Evolutionary conservation across 495 filamentous ascomycete genomes (phyloP), one percentile per base, ranked within the genome.

Genomic region (Penicillium canescens): DNA sequence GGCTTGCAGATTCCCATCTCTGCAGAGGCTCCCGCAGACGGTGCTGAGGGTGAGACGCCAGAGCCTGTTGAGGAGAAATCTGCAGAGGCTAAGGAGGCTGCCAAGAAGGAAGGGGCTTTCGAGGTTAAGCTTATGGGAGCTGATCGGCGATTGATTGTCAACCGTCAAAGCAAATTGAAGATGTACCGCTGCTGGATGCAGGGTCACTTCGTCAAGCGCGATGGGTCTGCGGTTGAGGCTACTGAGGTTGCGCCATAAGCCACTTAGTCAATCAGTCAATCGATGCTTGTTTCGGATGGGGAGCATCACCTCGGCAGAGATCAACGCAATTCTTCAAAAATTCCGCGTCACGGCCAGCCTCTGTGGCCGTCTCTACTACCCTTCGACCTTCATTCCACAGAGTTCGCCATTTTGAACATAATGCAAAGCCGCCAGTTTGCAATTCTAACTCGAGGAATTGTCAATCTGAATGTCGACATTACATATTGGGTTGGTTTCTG

Each of bases 121-220:
- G 82, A 93, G 46, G 75, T 96, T 38, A 65, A 85, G 24, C 82
- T 93, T 43, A 71, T 98, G 38, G 95, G 86, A 12, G 80, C 89
- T 46, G 94, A 98, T 63, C 82, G 89, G 55, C 82, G 95, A 53
- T 76, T 98, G 75, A 77, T 98, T 42, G 92, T 98, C 50, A 98
- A 98, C 67, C 86, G 94, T 39, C 87, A 89, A 51, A 84, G 83
- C 58, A 86, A 91, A 70, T 71, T 97, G 8, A 98, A 98, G 74
- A 98, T 98, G 94, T 97, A 97, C 73, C 86, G 94, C 39, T 96
- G 92, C 76, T 82, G 94, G 94, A 86, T 98, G 68, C 94, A 98
- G 68, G 95, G 89, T 18, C 84, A 86, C 11, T 96, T 98, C 68
- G 77, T 70, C 53, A 98, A 97, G 72, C 81, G 82, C 24, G 60